phyloP scores from a whole-genome alignment of 2,329 filamentous ascomycete species.

The Fusarium beomiforme region DNA sequence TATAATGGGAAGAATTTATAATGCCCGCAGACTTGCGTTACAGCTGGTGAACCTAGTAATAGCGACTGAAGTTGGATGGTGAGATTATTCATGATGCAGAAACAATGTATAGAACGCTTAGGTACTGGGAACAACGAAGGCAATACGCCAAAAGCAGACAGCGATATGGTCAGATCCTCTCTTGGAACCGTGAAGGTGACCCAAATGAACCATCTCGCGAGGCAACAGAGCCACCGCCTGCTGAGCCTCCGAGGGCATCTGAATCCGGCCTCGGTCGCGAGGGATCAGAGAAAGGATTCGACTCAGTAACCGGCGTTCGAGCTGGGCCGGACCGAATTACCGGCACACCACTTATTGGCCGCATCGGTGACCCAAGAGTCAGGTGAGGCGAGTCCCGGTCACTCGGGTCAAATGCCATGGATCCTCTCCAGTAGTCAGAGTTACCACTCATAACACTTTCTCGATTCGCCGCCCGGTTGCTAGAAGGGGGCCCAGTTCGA shows the following conservation, averaged over 20 bases:
- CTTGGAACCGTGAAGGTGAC: slow-evolving; percentile 44
- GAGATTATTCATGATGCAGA: slow-evolving; percentile 34
- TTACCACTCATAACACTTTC: slow-evolving; percentile 58
- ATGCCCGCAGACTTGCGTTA: slow-evolving; percentile 11
- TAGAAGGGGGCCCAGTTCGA: background rate
- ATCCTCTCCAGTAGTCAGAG: slow-evolving; percentile 65
- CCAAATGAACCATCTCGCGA: slow-evolving; percentile 39
- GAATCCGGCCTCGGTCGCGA: slow-evolving; percentile 42
- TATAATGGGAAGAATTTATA: slow-evolving; percentile 18
- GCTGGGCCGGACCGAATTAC: slow-evolving; percentile 73
- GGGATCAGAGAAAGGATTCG: slow-evolving; percentile 58
- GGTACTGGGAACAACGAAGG: slow-evolving; percentile 28
- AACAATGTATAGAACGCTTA: slow-evolving; percentile 43
- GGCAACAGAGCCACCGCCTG: slow-evolving; percentile 27
- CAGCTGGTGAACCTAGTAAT: slow-evolving; percentile 12
- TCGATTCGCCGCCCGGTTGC: slow-evolving; percentile 40
- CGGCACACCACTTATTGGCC: slow-evolving; percentile 68
- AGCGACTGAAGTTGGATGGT: slow-evolving; percentile 10
- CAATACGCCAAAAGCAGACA: slow-evolving; percentile 8
- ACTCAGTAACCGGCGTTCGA: slow-evolving; percentile 68
- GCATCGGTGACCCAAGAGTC: slow-evolving; percentile 67
- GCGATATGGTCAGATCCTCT: slow-evolving; percentile 39
- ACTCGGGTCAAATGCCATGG: slow-evolving; percentile 55
- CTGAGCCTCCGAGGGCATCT: slow-evolving; percentile 38
- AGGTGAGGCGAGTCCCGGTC: slow-evolving; percentile 52